Conservation (phyloP, 75 land plant species). For the Adiantum capillusveneris region DNA sequence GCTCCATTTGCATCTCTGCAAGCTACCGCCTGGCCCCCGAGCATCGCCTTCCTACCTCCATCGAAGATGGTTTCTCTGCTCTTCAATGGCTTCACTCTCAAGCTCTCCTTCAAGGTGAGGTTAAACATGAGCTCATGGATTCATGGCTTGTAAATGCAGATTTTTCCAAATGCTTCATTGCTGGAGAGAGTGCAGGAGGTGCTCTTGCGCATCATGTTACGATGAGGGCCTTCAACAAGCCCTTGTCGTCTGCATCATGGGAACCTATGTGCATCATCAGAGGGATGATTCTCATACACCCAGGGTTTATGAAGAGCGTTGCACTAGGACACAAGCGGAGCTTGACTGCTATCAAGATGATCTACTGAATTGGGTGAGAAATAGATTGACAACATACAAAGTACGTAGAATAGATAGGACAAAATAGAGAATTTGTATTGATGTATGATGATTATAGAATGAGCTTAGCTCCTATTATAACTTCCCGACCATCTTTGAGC, state of each 20-base stretch:
- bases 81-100: slow-evolving; percentile 56
- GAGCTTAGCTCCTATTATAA: no score
- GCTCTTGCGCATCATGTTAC: slow-evolving; percentile 26
- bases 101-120: no score
- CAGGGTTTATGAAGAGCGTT: slow-evolving; percentile 8
- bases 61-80: slow-evolving; percentile 48
- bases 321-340: not conserved
- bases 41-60: slow-evolving; percentile 52
- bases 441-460: no score
- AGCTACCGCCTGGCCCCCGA: slow-evolving; percentile 76
- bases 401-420: no score
- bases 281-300: slow-evolving; percentile 13
- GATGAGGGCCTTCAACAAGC: no score
- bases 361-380: not conserved
- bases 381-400: no score
- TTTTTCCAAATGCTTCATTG: slow-evolving; percentile 39
- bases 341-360: not conserved
- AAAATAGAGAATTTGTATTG: no score
- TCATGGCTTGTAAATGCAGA: slow-evolving; percentile 45
- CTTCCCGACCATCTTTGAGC: no score
- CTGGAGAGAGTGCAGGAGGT: slow-evolving; percentile 30
- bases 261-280: not conserved
- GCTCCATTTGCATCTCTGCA: slow-evolving; percentile 39
- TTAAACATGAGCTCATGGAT: slow-evolving; percentile 15
- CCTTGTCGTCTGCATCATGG: not conserved